phyloP scores from a whole-genome alignment of 2,329 filamentous ascomycete genomes.

The Myriosclerotinia scirpicola region DNA sequence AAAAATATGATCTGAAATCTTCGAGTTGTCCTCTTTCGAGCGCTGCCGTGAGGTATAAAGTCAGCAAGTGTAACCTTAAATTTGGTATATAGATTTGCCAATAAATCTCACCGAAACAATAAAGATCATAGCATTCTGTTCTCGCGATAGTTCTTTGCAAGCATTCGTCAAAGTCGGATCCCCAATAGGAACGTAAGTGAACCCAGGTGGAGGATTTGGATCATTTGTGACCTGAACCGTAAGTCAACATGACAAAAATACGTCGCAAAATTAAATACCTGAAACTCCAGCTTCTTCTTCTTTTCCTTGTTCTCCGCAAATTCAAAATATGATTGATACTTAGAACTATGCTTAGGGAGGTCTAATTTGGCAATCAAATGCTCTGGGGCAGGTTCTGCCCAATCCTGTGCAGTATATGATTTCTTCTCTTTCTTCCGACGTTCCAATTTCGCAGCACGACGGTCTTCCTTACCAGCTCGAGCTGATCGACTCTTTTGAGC shows the following conservation, averaged over 20 bases:
- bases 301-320: constrained; percentile 63
- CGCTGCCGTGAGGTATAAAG: constrained; percentile 23
- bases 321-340: constrained; percentile 63
- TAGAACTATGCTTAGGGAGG: constrained; percentile 44
- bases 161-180: constrained; percentile 59
- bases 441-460: constrained; percentile 35
- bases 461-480: constrained; percentile 31
- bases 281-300: constrained; percentile 62
- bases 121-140: constrained; percentile 62
- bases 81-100: neutral
- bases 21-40: constrained; percentile 36
- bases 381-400: constrained; percentile 36
- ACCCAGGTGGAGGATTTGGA: constrained; percentile 57
- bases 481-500: constrained; percentile 13
- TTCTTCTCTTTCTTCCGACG: constrained; percentile 37
- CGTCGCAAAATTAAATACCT: constrained; percentile 49
- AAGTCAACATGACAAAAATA: constrained; percentile 26
- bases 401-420: constrained; percentile 34
- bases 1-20: constrained; percentile 51
- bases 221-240: constrained; percentile 51
- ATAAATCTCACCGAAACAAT: constrained; percentile 59
- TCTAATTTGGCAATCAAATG: constrained; percentile 40
- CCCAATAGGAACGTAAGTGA: constrained; percentile 62
- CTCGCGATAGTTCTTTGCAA: constrained; percentile 65
- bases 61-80: constrained; percentile 19